Evolutionary conservation across 208 protist species (phyloP).

Genomic region (Herpetomonas samuelpessoai): DNA sequence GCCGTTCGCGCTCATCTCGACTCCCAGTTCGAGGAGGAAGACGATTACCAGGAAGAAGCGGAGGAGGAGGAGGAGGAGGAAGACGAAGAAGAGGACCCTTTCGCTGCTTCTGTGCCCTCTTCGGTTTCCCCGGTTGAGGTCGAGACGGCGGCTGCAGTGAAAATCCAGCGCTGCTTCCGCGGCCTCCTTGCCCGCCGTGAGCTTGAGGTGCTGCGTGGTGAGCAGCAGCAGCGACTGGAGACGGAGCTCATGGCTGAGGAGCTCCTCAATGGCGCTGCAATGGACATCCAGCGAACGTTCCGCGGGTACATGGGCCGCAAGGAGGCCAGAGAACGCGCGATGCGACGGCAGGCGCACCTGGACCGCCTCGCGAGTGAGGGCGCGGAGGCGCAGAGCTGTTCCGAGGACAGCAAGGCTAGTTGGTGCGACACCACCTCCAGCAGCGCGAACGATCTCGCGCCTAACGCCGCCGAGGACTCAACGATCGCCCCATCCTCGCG

Average conservation of each 20-base stretch:
- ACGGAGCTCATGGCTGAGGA: conserved; percentile 28
- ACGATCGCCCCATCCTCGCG: neutral
- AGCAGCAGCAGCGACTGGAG: conserved; percentile 10
- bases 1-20: too few relatives aligned
- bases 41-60: too few relatives aligned
- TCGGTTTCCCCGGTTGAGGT: neutral
- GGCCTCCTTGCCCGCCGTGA: conserved; percentile 8
- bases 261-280: conserved; percentile 30
- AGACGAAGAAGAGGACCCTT: neutral
- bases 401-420: conserved; percentile 9
- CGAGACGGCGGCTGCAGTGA: conserved; percentile 16
- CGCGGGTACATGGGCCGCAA: conserved; percentile 40
- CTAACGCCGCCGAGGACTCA: neutral
- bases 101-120: neutral
- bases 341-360: conserved; percentile 12
- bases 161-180: conserved; percentile 25
- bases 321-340: conserved; percentile 10
- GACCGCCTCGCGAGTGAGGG: conserved; percentile 13
- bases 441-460: neutral
- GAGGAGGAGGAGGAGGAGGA: neutral
- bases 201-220: conserved; percentile 12
- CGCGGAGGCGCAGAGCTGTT: conserved; percentile 5
- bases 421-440: conserved; percentile 3
- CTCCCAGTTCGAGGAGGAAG: too few relatives aligned
- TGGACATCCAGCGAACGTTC: conserved; percentile 42